Evolutionary conservation across 2,329 filamentous ascomycete genomes (phyloP).

Genomic region (Calonectria henricotiae): DNA sequence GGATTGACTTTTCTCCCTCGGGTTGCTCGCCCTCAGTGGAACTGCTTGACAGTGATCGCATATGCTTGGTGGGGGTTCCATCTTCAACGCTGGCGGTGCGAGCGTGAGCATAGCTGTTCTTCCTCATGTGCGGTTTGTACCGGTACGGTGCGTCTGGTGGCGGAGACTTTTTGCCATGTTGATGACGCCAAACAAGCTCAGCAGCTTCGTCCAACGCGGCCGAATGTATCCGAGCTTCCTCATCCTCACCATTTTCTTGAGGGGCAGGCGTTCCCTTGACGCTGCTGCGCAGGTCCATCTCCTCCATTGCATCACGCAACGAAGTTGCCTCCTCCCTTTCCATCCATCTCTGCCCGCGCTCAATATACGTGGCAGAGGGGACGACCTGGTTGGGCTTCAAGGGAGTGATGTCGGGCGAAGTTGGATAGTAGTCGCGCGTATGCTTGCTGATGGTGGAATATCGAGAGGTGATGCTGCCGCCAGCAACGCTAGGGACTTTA

Average conservation of each 20-base stretch:
- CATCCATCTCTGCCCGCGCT: conserved; percentile 83
- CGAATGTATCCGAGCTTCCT: conserved; percentile 77
- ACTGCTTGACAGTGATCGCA: conserved; percentile 68
- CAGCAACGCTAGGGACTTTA: conserved; percentile 60
- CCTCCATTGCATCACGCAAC: conserved; percentile 80
- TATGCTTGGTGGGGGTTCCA: conserved; percentile 47
- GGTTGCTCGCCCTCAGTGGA: conserved; percentile 66
- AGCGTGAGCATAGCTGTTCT: conserved; percentile 80
- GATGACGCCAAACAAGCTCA: conserved; percentile 84
- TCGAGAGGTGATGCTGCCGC: conserved; percentile 67
- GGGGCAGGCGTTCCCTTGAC: conserved; percentile 48
- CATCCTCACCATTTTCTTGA: conserved; percentile 61
- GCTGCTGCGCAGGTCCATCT: conserved; percentile 74
- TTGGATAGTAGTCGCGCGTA: conserved; percentile 70
- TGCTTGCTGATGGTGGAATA: conserved; percentile 65
- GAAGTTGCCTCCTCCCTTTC: conserved; percentile 84
- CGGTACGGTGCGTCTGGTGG: conserved; percentile 76
- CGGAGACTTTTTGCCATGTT: conserved; percentile 70
- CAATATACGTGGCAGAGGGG: conserved; percentile 79
- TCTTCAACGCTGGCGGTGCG: conserved; percentile 73
- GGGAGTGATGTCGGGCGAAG: conserved; percentile 59
- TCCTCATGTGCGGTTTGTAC: conserved; percentile 79
- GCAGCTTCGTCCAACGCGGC: conserved; percentile 84
- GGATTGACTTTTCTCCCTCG: conserved; percentile 40
- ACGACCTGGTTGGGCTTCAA: conserved; percentile 75